Evolutionary conservation across 2,329 filamentous ascomycete species (phyloP).

Genomic region (Beauveria scarabaeidicola): DNA sequence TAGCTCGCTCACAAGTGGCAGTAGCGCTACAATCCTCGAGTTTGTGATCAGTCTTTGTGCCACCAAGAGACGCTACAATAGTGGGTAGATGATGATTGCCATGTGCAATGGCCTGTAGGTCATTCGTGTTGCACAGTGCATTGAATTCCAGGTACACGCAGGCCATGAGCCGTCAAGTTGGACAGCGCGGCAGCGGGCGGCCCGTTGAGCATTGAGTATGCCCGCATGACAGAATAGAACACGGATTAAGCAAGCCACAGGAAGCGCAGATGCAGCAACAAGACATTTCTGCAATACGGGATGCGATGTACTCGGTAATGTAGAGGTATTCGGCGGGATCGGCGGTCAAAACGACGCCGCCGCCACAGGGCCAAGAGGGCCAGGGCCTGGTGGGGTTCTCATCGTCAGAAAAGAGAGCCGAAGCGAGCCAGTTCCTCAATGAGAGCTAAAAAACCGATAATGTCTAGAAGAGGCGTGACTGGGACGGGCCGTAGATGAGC

Average conservation of each 20-base stretch:
- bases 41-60: neutral
- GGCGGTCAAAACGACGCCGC: neutral
- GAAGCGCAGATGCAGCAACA: neutral
- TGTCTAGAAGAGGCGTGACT: neutral
- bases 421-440: neutral
- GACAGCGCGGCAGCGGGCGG: slow-evolving; percentile 1
- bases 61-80: neutral
- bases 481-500: slow-evolving; percentile 7
- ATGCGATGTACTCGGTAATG: neutral
- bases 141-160: neutral
- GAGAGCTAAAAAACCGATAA: neutral
- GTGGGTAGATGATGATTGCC: neutral
- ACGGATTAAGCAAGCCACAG: neutral
- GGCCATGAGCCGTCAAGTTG: neutral
- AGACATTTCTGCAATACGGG: neutral
- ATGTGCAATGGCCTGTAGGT: neutral
- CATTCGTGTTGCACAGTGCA: neutral
- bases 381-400: neutral
- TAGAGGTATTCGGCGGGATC: neutral
- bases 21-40: neutral
- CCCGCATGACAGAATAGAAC: neutral
- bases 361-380: neutral
- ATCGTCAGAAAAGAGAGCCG: neutral
- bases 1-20: neutral
- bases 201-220: neutral